phyloP scores from a whole-genome alignment of 805 yeast species.

The Wickerhamiella lipophila region DNA sequence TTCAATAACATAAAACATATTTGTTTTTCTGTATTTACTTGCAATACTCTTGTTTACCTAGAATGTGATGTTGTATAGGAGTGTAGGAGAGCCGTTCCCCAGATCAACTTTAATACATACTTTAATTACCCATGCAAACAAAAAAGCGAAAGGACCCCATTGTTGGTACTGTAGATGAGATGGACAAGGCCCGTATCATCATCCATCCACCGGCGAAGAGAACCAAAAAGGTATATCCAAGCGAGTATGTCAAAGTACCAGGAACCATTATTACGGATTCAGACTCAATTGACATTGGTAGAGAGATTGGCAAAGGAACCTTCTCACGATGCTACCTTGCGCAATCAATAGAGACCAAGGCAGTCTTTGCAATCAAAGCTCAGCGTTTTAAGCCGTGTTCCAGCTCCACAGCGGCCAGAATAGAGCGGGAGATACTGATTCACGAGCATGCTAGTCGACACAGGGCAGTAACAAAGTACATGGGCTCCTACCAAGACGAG shows the following conservation, averaged over 20 bases:
- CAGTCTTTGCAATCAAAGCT: slow-evolving; percentile 3
- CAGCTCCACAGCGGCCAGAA: background rate
- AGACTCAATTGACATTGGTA: background rate
- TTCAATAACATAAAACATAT: too few relatives aligned
- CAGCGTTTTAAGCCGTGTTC: background rate
- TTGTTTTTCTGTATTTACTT: background rate
- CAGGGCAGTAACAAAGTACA: background rate
- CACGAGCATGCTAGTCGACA: background rate
- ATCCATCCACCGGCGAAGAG: background rate
- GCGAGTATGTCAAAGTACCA: background rate
- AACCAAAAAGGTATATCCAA: slow-evolving; percentile 1
- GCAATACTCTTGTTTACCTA: background rate
- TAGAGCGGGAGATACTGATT: background rate
- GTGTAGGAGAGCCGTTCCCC: background rate
- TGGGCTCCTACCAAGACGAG: background rate
- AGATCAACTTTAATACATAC: slow-evolving; percentile 5
- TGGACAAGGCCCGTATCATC: background rate
- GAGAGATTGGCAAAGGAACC: slow-evolving; percentile 6
- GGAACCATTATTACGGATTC: background rate
- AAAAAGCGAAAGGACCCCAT: slow-evolving; percentile 1
- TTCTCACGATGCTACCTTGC: slow-evolving; percentile 4
- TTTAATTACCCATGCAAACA: slow-evolving; percentile 4
- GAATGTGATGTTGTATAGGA: background rate
- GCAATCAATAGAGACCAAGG: background rate
- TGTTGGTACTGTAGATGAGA: background rate